Evolutionary conservation across 2,329 filamentous ascomycete species (phyloP), one percentile per base, ranked within the genome.

Genomic region (Nannizzia gypsea): DNA sequence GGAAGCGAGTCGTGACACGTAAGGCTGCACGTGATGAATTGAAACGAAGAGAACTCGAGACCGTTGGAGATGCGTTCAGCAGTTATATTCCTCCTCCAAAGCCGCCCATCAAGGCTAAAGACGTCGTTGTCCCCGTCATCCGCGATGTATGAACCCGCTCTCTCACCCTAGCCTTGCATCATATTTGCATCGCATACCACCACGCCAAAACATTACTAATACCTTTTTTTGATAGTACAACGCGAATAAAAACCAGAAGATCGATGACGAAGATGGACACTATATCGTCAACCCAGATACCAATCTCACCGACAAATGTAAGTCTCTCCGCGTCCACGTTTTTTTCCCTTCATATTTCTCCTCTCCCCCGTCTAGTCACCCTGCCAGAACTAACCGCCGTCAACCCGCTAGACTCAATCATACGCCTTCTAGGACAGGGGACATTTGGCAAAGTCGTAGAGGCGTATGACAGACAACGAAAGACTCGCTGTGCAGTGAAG

Each of bases 371-470:
- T 34, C 20, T 15, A 40, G 1, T 26, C 44, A 13, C 46, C 31
- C 34, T 6, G 28, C 54, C 54, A 52, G 26, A 11, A 48, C 17
- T 65, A 57, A 64, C 58, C 55, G 62, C 40, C n/a, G 26, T 58
- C 50, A 22, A 9, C 31, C 26, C 26, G 13, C 9, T 66, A 96
- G 91, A 97, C 73, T 85, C 88, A 76, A 92, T 99, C 67, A 80
- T 87, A 63, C 90, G 90, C 67, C 81, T 97, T 28, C 85, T 99
- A 11, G 93, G 93, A 22, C 93, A 99, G 75, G 93, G 93, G 64
- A 99, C 93, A 0, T 99, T 99, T 71, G 93, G 93, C 70, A 99
- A 99, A 74, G 93, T 99, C 15, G 93, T 99, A 17, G 88, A 96
- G 73, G 93, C 93, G 58, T 86, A 83, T 66, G 93, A 99, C 71